Percentiles rank a stretch among this genome's conserved stretches.
These are phyloP conservation scores for Rhododendron williamsianum DNA, from an alignment of 148 eudicot species.

Conservation along the genomic window DNA sequence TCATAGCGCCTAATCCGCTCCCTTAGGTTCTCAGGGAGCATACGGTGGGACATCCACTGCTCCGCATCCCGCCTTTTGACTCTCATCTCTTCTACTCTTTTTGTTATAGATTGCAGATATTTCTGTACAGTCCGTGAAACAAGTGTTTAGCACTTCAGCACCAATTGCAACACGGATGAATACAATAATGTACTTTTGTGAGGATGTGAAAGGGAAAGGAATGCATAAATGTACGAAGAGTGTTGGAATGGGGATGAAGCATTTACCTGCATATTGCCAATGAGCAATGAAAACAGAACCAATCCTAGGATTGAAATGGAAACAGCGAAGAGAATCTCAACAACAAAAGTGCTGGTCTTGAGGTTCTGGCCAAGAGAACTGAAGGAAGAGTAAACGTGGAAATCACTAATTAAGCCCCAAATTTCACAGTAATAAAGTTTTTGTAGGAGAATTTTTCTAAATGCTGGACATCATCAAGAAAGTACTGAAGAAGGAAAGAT, in stretches of 20 bases:
- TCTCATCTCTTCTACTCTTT: constrained; percentile 71
- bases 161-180: background rate
- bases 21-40: constrained; percentile 56
- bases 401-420: background rate
- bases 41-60: constrained; percentile 77
- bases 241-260: background rate
- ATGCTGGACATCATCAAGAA: background rate
- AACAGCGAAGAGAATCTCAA: constrained; percentile 56
- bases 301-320: constrained; percentile 59
- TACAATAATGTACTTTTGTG: background rate
- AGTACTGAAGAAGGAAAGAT: constrained; percentile 2
- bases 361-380: constrained; percentile 84
- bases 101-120: constrained; percentile 59
- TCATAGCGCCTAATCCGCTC: constrained; percentile 53
- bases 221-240: background rate
- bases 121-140: constrained; percentile 26
- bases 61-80: constrained; percentile 61
- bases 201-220: background rate
- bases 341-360: constrained; percentile 49
- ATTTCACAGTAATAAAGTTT: background rate
- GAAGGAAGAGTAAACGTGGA: constrained; percentile 13
- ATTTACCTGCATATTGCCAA: constrained; percentile 84
- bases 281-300: constrained; percentile 67
- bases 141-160: constrained; percentile 9
- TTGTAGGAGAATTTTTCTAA: background rate